These are phyloP conservation scores for Tetratostichococcus sp. DNA, from an alignment of 139 green algal genomes.

Conservation along the genomic window DNA sequence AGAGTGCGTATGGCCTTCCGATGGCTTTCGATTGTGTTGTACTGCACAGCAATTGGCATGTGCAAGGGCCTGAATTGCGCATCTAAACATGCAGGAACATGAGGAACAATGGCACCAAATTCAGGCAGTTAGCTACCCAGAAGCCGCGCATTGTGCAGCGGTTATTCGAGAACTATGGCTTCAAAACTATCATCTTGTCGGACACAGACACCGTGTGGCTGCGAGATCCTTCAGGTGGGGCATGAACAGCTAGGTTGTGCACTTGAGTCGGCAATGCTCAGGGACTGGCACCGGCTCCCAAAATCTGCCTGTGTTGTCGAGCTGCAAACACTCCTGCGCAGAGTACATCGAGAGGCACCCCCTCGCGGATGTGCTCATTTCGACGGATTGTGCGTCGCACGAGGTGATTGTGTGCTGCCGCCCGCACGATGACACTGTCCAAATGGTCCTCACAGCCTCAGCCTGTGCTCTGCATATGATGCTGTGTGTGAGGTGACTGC, in stretches of 20 bases:
- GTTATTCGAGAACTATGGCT: not conserved
- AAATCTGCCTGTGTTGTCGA: too few relatives aligned
- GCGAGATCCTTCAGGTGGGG: not conserved
- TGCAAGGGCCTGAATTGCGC: too few relatives aligned
- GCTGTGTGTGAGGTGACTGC: not conserved
- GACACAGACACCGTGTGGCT: not conserved
- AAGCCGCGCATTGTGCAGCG: not conserved
- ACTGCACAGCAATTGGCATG: too few relatives aligned
- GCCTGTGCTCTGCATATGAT: too few relatives aligned
- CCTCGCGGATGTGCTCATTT: slow-evolving; percentile 2
- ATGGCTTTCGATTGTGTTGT: too few relatives aligned
- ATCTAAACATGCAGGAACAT: not conserved
- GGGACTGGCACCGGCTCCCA: too few relatives aligned
- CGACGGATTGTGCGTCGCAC: slow-evolving; percentile 12
- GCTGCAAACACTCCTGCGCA: too few relatives aligned
- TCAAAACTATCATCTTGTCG: not conserved
- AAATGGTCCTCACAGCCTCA: too few relatives aligned
- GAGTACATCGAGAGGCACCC: slow-evolving; percentile 1
- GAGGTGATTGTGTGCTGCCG: not conserved
- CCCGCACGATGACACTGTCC: too few relatives aligned
- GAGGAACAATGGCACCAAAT: not conserved
- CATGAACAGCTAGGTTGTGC: too few relatives aligned
- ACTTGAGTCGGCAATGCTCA: too few relatives aligned
- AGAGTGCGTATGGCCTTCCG: not conserved
- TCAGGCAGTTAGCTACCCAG: not conserved